Base-by-base conservation (phyloP, 139 green algal species). In the Yamagishiella unicocca region DNA sequence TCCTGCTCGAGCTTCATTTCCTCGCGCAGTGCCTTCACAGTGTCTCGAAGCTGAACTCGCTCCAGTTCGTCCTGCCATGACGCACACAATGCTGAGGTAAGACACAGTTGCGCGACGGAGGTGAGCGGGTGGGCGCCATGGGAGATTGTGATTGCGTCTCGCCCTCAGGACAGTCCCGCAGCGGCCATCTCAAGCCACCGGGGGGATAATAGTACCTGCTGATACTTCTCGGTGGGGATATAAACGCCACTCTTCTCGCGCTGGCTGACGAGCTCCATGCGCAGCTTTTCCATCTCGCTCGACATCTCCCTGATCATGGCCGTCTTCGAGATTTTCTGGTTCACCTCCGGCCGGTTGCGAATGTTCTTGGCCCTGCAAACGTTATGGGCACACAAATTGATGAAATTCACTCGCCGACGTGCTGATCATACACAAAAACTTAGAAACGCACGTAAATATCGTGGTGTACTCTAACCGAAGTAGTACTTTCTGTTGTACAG, bases 161-260 rank as follows among this genome's bases (percentile, higher is more conserved):
- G 24, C 72, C 71, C 21, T 35, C 58, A 27, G 7, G 50, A 17
- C 50, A 12, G 17, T 17, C 50, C 14, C 12, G 21, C 58, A 67
- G 12, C 58, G 19, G 58, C 58, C 7, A 27, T 10, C 17, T 35
- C 58, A 27, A 67, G 58, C 22, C 6, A n/a, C n/a, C n/a, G n/a
- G n/a, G n/a, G n/a, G n/a, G n/a, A n/a, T n/a, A n/a, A n/a, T n/a
- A n/a, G 25, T 55, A 93, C 89, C 81, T 89, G 89, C 35, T 93
- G 84, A 66, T 90, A 95, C 40, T 91, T 82, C 42, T 96, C 94
- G n/a, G 68, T n/a, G 12, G 94, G 87, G 19, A 98, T 61, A 88
- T 95, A 98, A 2, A 99, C 93, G 73, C 96, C 96, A 78, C 98
- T 98, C 93, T 99, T 99, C 94, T 99, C 97, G 9, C 97, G 93